Percentiles rank a stretch among this genome's conserved stretches.
Evolutionary conservation across 805 yeast species (phyloP).

Genomic region (Barnettozyma sucrosica): DNA sequence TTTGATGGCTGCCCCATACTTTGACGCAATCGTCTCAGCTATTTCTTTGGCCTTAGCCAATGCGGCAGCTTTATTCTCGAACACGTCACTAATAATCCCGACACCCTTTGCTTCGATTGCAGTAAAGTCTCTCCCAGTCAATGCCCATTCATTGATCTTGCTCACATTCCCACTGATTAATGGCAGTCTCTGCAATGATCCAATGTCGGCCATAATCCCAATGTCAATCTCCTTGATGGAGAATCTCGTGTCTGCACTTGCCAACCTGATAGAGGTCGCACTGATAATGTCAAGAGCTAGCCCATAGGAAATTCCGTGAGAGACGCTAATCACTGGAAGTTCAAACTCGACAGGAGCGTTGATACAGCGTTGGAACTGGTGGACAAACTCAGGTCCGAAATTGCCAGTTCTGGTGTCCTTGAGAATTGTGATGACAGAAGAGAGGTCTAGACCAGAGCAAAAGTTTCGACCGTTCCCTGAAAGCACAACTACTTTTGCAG

Average conservation of each 20-base stretch:
- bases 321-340: conserved; percentile 60
- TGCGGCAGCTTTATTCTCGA: conserved; percentile 43
- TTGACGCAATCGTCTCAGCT: conserved; percentile 41
- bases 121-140: conserved; percentile 53
- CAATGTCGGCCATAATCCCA: conserved; percentile 77
- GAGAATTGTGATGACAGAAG: conserved; percentile 20
- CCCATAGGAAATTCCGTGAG: conserved; percentile 63
- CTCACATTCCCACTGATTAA: conserved; percentile 47
- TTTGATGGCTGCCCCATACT: conserved; percentile 52
- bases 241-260: conserved; percentile 44
- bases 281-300: conserved; percentile 63
- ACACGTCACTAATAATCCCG: conserved; percentile 50
- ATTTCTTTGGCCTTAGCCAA: conserved; percentile 39
- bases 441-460: conserved; percentile 61
- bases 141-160: conserved; percentile 51
- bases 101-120: conserved; percentile 47
- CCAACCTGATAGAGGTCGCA: conserved; percentile 52
- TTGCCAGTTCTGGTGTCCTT: conserved; percentile 25
- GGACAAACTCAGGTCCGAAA: conserved; percentile 32
- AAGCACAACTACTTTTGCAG: conserved; percentile 49
- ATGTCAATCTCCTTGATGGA: conserved; percentile 65
- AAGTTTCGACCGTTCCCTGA: conserved; percentile 53
- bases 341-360: conserved; percentile 38
- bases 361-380: conserved; percentile 54
- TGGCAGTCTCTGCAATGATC: conserved; percentile 66